Evolutionary conservation across 345 rosid species (phyloP).

Genomic region (Melastoma malabathricum): DNA sequence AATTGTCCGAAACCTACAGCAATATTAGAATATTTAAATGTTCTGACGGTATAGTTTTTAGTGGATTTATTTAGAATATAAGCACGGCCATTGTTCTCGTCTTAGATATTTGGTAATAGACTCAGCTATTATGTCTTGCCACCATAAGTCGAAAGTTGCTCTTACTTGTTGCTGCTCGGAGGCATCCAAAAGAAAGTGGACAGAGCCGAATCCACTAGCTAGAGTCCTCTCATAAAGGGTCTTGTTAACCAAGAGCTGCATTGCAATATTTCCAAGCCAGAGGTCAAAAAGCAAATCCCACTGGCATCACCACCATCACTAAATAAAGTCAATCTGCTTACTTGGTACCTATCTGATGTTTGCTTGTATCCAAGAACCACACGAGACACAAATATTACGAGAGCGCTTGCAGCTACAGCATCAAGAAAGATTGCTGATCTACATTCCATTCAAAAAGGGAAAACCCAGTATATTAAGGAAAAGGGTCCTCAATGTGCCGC

Average conservation of each 20-base stretch:
- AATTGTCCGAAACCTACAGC: no score
- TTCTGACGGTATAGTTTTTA: no score
- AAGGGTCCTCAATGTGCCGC: not conserved
- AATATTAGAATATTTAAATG: no score
- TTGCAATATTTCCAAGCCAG: constrained; percentile 7
- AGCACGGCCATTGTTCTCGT: no score
- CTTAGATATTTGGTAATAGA: not conserved
- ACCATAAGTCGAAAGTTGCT: constrained; percentile 7
- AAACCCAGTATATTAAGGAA: constrained; percentile 1
- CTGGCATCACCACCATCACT: not conserved
- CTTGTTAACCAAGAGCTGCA: constrained; percentile 81
- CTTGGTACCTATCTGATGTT: constrained; percentile 97
- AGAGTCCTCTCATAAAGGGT: constrained; percentile 92
- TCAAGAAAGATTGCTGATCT: constrained; percentile 90
- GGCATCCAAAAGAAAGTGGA: constrained; percentile 93
- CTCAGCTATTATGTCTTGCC: constrained; percentile 1
- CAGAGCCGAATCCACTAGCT: constrained; percentile 92
- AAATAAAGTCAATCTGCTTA: constrained; percentile 21
- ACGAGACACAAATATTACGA: constrained; percentile 64
- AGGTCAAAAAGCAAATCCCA: not conserved
- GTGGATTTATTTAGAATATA: no score
- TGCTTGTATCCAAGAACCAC: constrained; percentile 94
- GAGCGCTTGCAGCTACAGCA: constrained; percentile 67
- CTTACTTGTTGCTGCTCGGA: constrained; percentile 91
- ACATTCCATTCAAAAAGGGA: constrained; percentile 7